Evolutionary conservation across 2,329 filamentous ascomycete species (phyloP).

Genomic region (Saccharata proteae): DNA sequence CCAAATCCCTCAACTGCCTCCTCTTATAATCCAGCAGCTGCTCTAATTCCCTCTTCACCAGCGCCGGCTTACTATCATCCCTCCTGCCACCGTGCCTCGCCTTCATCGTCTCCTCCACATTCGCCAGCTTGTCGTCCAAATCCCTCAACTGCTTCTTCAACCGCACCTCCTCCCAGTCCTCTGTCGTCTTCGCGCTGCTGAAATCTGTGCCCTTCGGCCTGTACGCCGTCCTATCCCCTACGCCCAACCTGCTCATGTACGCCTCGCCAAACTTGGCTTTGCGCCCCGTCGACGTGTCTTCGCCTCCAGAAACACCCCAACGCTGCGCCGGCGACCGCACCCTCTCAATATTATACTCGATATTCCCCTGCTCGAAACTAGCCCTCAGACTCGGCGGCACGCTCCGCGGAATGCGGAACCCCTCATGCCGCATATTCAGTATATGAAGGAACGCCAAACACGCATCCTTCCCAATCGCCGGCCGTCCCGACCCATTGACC

Average conservation of each 20-base stretch:
- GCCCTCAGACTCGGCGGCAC: conserved; percentile 84
- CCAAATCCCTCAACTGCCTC: conserved; percentile 61
- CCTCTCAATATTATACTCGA: conserved; percentile 87
- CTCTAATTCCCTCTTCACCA: conserved; percentile 89
- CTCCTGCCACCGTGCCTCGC: conserved; percentile 38
- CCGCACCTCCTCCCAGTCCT: conserved; percentile 94
- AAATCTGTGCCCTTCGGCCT: conserved; percentile 84
- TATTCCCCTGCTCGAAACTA: conserved; percentile 89
- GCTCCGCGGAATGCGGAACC: conserved; percentile 81
- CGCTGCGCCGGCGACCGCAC: conserved; percentile 52
- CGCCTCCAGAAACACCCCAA: conserved; percentile 70
- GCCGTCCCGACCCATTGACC: conserved; percentile 76
- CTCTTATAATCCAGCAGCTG: conserved; percentile 93
- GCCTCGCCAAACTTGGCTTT: conserved; percentile 98
- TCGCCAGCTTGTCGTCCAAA: conserved; percentile 74
- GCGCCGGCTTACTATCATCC: conserved; percentile 69
- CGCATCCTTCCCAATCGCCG: conserved; percentile 87
- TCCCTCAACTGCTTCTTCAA: conserved; percentile 87
- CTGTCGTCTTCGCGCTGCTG: conserved; percentile 66
- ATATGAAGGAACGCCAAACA: conserved; percentile 92
- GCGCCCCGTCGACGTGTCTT: conserved; percentile 69
- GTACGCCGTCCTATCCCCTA: conserved; percentile 58
- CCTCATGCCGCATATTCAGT: conserved; percentile 89
- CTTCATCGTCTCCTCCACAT: conserved; percentile 63
- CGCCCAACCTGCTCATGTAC: conserved; percentile 80